Conservation (phyloP, 73 alveolate species). For the Paraurostyla sp. region DNA sequence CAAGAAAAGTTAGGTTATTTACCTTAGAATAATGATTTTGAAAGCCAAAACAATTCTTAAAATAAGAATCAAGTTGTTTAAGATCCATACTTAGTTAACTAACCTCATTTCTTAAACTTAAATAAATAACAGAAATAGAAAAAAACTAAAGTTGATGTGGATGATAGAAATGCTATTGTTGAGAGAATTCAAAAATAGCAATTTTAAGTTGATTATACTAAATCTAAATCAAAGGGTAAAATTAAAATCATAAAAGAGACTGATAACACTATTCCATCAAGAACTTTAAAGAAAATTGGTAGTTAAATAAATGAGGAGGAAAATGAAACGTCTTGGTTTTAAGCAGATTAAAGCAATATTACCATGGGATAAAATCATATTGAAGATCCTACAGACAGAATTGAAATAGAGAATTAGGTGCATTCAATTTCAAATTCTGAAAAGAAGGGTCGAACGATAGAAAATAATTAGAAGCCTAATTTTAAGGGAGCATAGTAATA, state of each 20-base stretch:
- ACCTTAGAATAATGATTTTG: neutral
- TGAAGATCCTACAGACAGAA: neutral
- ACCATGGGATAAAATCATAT: neutral
- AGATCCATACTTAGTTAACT: neutral
- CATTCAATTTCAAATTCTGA: neutral
- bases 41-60: neutral
- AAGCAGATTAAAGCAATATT: slow-evolving; percentile 4
- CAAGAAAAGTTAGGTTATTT: neutral
- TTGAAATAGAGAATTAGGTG: neutral
- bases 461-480: neutral
- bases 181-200: neutral
- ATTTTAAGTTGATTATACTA: neutral
- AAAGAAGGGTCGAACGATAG: neutral
- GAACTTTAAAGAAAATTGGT: neutral
- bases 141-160: too few species aligned
- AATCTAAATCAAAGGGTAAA: neutral
- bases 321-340: neutral
- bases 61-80: neutral
- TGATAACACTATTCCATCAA: neutral
- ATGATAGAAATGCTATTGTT: too few species aligned
- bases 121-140: too few species aligned
- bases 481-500: neutral
- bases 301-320: neutral
- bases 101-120: neutral
- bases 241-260: slow-evolving; percentile 7